Percentiles rank a stretch among this genome's conserved stretches.
These are phyloP conservation scores for Suhomyces xylopsoci DNA, from an alignment of 805 yeast genomes.

Conservation along the genomic window DNA sequence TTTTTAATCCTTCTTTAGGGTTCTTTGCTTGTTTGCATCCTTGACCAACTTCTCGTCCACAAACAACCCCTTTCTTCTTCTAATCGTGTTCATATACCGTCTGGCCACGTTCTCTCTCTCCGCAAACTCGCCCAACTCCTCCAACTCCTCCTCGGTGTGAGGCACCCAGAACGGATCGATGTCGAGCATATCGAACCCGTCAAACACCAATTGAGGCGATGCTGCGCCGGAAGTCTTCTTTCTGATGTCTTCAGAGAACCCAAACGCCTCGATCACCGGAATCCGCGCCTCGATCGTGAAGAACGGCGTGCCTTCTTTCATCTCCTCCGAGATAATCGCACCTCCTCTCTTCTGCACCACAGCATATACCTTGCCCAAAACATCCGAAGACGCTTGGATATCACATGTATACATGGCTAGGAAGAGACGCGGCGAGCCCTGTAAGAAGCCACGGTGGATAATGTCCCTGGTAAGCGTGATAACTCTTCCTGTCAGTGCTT, in stretches of 20 bases:
- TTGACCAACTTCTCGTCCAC: conserved; percentile 87
- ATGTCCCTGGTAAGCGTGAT: conserved; percentile 70
- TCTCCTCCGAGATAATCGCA: conserved; percentile 79
- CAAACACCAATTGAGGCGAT: conserved; percentile 87
- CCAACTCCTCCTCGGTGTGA: conserved; percentile 92
- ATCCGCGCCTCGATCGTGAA: conserved; percentile 80
- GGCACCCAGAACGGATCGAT: conserved; percentile 99
- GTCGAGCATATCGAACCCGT: conserved; percentile 83
- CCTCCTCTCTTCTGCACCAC: conserved; percentile 91
- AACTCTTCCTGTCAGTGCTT: conserved; percentile 64
- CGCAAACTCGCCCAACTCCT: conserved; percentile 87
- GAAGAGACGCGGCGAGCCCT: conserved; percentile 86
- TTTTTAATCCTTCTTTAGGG: conserved; percentile 74
- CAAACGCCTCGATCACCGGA: conserved; percentile 96
- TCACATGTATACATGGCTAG: conserved; percentile 94
- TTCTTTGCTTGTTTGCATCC: conserved; percentile 93
- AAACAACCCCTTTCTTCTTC: conserved; percentile 84
- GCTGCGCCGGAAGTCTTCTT: conserved; percentile 96
- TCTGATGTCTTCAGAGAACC: conserved; percentile 91
- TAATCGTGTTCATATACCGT: conserved; percentile 74
- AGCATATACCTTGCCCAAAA: conserved; percentile 90
- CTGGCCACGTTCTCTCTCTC: conserved; percentile 91
- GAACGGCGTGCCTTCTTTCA: conserved; percentile 98
- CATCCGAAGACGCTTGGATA: conserved; percentile 92
- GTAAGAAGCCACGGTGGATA: conserved; percentile 66